A percentile compares a stretch with the other conserved stretches of the same genome.
Evolutionary conservation across 208 protist species (phyloP).

Genomic region (Leishmania aethiopica): DNA sequence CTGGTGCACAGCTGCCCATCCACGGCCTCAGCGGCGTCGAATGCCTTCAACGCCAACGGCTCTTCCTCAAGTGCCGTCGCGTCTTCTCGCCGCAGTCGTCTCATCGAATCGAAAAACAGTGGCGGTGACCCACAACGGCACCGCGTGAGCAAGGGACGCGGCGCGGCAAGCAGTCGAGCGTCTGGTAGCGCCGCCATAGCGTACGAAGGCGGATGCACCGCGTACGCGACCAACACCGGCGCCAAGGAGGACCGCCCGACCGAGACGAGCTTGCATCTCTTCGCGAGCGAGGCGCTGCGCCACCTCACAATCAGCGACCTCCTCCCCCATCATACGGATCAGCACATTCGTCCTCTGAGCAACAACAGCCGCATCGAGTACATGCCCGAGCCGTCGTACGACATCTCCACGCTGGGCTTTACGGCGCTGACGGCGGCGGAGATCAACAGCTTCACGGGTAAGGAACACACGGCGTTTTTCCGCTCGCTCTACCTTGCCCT

Average conservation of each 20-base stretch:
- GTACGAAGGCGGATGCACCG: constrained; percentile 15
- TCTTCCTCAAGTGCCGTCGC: constrained; percentile 3
- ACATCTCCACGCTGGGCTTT: constrained; percentile 65
- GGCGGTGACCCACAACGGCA: constrained; percentile 19
- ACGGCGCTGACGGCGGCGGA: constrained; percentile 51
- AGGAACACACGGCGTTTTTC: constrained; percentile 39
- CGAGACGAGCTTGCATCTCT: constrained; percentile 20
- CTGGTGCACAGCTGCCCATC: constrained; percentile 12
- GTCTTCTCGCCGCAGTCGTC: background rate
- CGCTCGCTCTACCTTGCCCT: constrained; percentile 34
- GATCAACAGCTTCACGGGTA: constrained; percentile 53
- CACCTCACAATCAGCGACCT: constrained; percentile 44
- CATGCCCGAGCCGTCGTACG: constrained; percentile 70
- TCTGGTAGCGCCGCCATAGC: background rate
- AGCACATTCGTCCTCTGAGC: constrained; percentile 88
- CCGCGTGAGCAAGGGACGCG: constrained; percentile 28
- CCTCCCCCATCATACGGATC: constrained; percentile 71
- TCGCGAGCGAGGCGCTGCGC: constrained; percentile 23
- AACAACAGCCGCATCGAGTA: constrained; percentile 90
- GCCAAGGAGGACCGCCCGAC: constrained; percentile 17
- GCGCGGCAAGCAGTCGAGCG: constrained; percentile 7
- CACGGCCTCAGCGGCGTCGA: background rate
- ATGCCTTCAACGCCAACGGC: constrained; percentile 6
- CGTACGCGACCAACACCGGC: constrained; percentile 16
- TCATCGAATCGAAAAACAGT: constrained; percentile 5